Conservation (phyloP, 2,329 filamentous ascomycete genomes). For the Beauveria pseudobassiana region DNA sequence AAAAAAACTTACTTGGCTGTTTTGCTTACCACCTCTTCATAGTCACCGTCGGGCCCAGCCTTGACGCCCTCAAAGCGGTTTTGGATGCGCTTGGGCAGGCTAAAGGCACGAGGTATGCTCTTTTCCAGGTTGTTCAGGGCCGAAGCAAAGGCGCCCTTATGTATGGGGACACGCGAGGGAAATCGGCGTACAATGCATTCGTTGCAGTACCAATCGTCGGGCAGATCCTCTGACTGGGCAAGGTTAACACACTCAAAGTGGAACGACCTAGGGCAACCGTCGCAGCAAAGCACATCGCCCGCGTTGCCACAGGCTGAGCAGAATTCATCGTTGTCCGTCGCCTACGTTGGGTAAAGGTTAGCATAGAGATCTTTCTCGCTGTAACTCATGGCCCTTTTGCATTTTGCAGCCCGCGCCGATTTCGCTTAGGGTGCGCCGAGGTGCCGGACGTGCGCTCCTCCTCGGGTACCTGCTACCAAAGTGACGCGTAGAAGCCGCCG, state of each 20-base stretch:
- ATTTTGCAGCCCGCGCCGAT: background rate
- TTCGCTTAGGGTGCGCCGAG: background rate
- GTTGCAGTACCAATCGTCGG: constrained; percentile 81
- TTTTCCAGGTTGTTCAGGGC: constrained; percentile 59
- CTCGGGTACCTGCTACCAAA: background rate
- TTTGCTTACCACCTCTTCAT: constrained; percentile 63
- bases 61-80: constrained; percentile 73
- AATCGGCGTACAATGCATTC: constrained; percentile 51
- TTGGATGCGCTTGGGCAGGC: constrained; percentile 62
- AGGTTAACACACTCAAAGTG: constrained; percentile 87
- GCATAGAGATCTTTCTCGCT: constrained; percentile 19
- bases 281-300: constrained; percentile 86
- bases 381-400: background rate
- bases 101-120: constrained; percentile 64
- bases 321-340: constrained; percentile 74
- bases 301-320: constrained; percentile 80
- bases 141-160: constrained; percentile 51
- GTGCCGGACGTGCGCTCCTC: background rate
- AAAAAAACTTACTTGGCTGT: constrained; percentile 48
- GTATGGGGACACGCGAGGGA: constrained; percentile 37
- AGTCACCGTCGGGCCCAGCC: constrained; percentile 70
- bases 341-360: constrained; percentile 25
- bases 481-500: constrained; percentile 1
- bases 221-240: constrained; percentile 57
- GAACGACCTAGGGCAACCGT: constrained; percentile 83